A percentile compares a stretch with the other conserved stretches of the same genome.
Conservation (phyloP, 176 grass and related monocot genomes). For the Lolium multiflorum region DNA sequence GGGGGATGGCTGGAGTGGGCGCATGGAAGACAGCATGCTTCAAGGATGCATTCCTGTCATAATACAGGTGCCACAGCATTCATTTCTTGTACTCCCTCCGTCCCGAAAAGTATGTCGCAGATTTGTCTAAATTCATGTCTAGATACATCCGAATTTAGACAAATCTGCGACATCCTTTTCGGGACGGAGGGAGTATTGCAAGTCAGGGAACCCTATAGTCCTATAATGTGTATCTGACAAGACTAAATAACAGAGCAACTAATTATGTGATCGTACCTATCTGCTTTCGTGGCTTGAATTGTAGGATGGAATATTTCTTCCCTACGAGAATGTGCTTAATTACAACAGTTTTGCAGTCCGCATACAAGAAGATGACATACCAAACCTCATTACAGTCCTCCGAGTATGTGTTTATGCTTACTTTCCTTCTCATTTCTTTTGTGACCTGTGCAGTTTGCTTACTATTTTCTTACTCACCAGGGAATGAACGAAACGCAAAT, state of each 20-base stretch:
- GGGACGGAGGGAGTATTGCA: neutral
- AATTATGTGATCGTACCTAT: constrained; percentile 18
- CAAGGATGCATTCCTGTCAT: constrained; percentile 96
- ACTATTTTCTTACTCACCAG: constrained; percentile 46
- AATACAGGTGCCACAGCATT: constrained; percentile 71
- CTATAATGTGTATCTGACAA: constrained; percentile 26
- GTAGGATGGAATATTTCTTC: constrained; percentile 93
- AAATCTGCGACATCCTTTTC: no score
- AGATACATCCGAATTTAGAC: no score
- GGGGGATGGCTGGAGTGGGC: constrained; percentile 97
- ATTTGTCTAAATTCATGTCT: no score
- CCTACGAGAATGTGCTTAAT: constrained; percentile 89
- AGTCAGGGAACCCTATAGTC: constrained; percentile 12
- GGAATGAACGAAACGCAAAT: constrained; percentile 75
- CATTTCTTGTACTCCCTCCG: constrained; percentile 11
- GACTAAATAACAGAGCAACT: neutral
- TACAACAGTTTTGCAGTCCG: constrained; percentile 86
- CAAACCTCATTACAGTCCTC: constrained; percentile 72
- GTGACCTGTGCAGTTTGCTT: constrained; percentile 21
- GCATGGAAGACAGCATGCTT: constrained; percentile 92
- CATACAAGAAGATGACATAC: constrained; percentile 88
- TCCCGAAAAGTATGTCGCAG: no score
- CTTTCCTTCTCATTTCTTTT: neutral
- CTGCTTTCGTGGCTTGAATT: constrained; percentile 39
- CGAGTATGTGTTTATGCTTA: constrained; percentile 44